Evolutionary conservation across 1,284 basidiomycete species (phyloP), one percentile per base, ranked within the genome.

Genomic region (Singerocomus inundabilis): DNA sequence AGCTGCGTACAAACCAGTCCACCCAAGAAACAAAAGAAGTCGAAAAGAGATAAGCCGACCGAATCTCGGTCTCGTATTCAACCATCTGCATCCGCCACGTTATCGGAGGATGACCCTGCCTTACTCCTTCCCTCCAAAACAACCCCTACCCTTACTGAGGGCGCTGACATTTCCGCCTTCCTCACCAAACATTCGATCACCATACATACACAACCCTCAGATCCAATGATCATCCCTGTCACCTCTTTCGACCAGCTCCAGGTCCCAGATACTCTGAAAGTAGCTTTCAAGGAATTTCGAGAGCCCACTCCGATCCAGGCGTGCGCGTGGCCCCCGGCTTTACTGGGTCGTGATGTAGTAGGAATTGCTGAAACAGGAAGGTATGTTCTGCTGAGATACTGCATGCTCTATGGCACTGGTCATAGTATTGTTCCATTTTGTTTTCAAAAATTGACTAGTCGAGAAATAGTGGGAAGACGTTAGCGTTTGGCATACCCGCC

Each of bases 291-390:
- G 51, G 72, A 77, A 9, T 99, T 96, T 75, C 81, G 85, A 51
- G 85, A 90, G 60, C 97, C 97, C 0, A 97, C 95, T 0, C 93
- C 96, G 0, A 95, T 99, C 52, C 96, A 99, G 69, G 87, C 93
- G 5, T 97, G 93, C 62, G 87, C 94, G 30, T 99, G 96, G 96
- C 93, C 94, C 4, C 85, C 91, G 16, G 81, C 92, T 6, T 73
- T 98, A 28, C 77, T 80, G 45, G 90, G 91, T 5, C 79, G 80
- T 26, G 94, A 98, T 68, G 91, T 97, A 0, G 88, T 99, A 31
- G 96, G 96, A 52, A 94, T 99, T 55, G 96, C 97, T 13, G 95
- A 99, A 76, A 99, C 96, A 2, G 97, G 95, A 59, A 93, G 83
- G 84, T 85, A 56, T 44, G 69, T 53, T 50, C 15, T 38, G 16